Evolutionary conservation across 192 early-diverging fungal genomes (phyloP).

Genomic region (Entomortierella beljakovae): DNA sequence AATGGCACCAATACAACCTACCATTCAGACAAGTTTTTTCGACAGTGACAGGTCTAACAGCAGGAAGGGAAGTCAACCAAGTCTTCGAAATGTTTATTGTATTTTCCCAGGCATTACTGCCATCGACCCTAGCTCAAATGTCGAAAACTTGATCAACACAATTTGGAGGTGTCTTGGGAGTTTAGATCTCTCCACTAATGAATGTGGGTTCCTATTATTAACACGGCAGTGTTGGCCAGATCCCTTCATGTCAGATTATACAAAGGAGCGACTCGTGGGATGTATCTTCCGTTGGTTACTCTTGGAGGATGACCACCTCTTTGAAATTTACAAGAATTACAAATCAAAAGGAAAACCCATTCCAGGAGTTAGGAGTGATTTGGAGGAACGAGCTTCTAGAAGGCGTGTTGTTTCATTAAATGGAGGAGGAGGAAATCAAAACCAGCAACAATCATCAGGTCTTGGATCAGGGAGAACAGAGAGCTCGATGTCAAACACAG

Average conservation of each 20-base stretch:
- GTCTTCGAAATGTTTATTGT: constrained; percentile 38
- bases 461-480: not conserved
- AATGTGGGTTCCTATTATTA: constrained; percentile 64
- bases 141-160: constrained; percentile 63
- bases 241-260: constrained; percentile 66
- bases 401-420: constrained; percentile 2
- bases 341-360: constrained; percentile 46
- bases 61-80: not conserved
- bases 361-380: constrained; percentile 48
- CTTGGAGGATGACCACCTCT: constrained; percentile 64
- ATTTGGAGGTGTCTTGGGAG: constrained; percentile 62
- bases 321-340: constrained; percentile 60
- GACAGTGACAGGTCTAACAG: constrained; percentile 1
- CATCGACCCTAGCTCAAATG: constrained; percentile 62
- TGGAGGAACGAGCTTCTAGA: constrained; percentile 35
- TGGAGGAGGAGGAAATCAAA: too few relatives aligned
- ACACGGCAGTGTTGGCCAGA: constrained; percentile 68
- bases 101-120: constrained; percentile 64
- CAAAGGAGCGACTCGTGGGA: constrained; percentile 58
- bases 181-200: constrained; percentile 64
- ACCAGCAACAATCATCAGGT: not conserved
- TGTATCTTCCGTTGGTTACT: constrained; percentile 62
- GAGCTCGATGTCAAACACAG: not conserved
- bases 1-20: constrained; percentile 1
- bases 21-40: constrained; percentile 24